Conservation (phyloP, 371 early-diverging fungal genomes). For the Mortierella sp. region DNA sequence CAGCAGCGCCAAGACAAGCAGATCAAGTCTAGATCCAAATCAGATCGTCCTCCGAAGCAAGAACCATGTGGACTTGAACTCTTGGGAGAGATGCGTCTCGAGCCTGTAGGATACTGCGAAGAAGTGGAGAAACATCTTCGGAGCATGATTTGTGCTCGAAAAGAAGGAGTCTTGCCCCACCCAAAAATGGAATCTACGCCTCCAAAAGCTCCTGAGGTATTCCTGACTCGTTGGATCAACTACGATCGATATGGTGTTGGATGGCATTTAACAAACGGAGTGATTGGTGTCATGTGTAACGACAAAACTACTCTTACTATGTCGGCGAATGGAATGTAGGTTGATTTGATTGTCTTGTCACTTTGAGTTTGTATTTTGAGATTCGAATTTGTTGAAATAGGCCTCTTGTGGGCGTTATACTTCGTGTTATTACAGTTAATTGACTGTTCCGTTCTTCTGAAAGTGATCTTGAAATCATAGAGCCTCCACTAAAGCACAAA, state of each 20-base stretch:
- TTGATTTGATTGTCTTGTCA: not conserved
- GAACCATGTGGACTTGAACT: not conserved
- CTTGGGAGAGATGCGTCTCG: not conserved
- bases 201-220: constrained; percentile 22
- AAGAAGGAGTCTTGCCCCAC: constrained; percentile 10
- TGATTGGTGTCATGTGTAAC: constrained; percentile 41
- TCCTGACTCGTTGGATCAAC: constrained; percentile 44
- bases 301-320: constrained; percentile 28
- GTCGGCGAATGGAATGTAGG: constrained; percentile 47
- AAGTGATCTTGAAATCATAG: constrained; percentile 34
- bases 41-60: not conserved
- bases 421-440: not conserved
- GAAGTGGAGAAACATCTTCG: constrained; percentile 31
- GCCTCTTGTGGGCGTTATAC: too few relatives aligned
- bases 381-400: too few relatives aligned
- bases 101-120: constrained; percentile 10
- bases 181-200: not conserved
- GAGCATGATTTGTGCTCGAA: constrained; percentile 20
- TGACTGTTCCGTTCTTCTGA: not conserved
- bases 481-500: constrained; percentile 2
- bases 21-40: not conserved
- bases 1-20: not conserved
- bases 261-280: constrained; percentile 44
- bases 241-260: constrained; percentile 46
- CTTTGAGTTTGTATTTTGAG: not conserved